phyloP scores from a whole-genome alignment of 2,329 filamentous ascomycete genomes.

The Colletotrichum paranaense region DNA sequence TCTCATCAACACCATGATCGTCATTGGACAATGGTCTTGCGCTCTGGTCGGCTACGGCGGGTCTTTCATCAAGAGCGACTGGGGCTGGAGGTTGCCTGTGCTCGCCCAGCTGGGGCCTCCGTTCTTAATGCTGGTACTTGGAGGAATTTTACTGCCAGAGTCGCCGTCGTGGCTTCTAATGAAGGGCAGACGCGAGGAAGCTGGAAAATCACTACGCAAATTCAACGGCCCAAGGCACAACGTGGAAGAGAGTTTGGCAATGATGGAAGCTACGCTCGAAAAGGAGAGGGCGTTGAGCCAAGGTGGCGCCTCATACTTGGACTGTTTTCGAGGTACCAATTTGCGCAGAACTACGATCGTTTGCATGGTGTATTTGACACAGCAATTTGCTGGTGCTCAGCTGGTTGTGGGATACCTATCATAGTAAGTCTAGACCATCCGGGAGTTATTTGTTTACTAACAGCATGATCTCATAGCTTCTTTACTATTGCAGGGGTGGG shows the following conservation, averaged over 20 bases:
- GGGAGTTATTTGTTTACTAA: conserved; percentile 45
- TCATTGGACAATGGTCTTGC: conserved; percentile 17
- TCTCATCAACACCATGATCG: conserved; percentile 30
- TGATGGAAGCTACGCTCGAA: conserved; percentile 44
- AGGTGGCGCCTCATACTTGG: conserved; percentile 54
- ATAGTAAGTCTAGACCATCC: conserved; percentile 36
- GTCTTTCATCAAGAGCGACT: conserved; percentile 22
- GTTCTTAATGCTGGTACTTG: not conserved
- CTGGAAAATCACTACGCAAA: conserved; percentile 45
- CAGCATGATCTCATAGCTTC: conserved; percentile 36
- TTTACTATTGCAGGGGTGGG: conserved; percentile 50
- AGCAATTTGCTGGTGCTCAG: conserved; percentile 61
- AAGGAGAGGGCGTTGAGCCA: conserved; percentile 45
- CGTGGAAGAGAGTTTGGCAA: conserved; percentile 43
- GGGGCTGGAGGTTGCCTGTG: conserved; percentile 22
- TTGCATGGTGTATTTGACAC: conserved; percentile 71
- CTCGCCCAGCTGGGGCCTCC: conserved; percentile 14
- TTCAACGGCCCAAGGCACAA: conserved; percentile 42
- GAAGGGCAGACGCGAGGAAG: conserved; percentile 46
- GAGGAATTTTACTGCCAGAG: conserved; percentile 28
- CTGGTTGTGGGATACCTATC: conserved; percentile 37
- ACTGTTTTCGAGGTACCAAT: conserved; percentile 61
- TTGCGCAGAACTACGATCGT: conserved; percentile 66
- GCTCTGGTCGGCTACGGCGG: conserved; percentile 28
- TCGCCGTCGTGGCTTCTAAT: conserved; percentile 53